Evolutionary conservation across 306 rosid genomes (phyloP), one percentile per base, ranked within the genome.

Genomic region (Lupinus albus): DNA sequence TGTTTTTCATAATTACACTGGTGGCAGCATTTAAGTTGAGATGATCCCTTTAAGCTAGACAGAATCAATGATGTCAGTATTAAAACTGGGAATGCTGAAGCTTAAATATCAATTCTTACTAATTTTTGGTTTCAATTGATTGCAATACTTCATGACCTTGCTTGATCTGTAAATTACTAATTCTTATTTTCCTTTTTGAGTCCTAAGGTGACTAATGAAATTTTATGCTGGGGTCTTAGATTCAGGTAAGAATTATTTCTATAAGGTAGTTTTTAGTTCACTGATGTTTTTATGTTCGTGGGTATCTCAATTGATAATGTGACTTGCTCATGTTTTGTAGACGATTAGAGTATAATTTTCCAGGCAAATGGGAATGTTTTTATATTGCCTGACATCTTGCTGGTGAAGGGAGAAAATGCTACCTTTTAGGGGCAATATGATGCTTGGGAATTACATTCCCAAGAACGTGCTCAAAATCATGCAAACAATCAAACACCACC

Each of bases 1-100:
- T 38, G 6, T 14, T 56, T 47, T 67, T 67, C 18, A 75, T 54
- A 57, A 4, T 45, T 57, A 16, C 33, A 57, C 45, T 50, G 20
- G 8, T 50, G 35, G 25, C 46, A 33, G 60, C 61, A 17, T 18
- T 2, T 48, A 32, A 15, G 58, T 12, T 48, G 45, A 30, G n/a
- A 1, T 53, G 73, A 17, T 68, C 28, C 12, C 32, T 70, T n/a
- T 44, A 57, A 57, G 57, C 35, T 13, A 46, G 53, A 12, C 57
- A 30, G 20, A 4, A 35, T 42, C 2, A 9, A 30, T 58, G 59
- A 33, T 16, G 47, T 49, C 11, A 13, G 44, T 8, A 41, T 36
- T 54, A 17, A 39, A 52, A 41, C 28, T 8, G 11, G 14, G 30
- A 54, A 10, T 41, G 32, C 54, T 53, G 41, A 53, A 53, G 56